Evolutionary conservation across 2,329 filamentous ascomycete species (phyloP).

Genomic region (Penicillium brevicompactum): DNA sequence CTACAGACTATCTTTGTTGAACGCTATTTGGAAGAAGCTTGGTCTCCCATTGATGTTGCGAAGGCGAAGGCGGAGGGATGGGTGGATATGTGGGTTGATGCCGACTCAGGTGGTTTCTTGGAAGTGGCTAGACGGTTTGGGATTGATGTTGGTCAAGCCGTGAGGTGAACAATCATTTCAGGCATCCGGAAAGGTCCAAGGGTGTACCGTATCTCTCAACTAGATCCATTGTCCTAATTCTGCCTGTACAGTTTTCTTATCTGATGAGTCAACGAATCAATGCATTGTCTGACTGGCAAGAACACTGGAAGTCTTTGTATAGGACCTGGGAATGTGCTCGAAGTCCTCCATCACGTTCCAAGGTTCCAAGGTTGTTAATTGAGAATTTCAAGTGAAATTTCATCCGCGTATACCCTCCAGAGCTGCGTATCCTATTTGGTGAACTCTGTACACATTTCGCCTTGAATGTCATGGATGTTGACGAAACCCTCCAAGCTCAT

Average conservation of each 20-base stretch:
- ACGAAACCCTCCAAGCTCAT: no score
- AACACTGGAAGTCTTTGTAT: no score
- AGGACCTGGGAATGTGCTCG: no score
- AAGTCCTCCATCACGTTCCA: no score
- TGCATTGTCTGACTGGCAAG: no score
- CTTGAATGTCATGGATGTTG: no score
- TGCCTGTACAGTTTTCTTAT: background rate
- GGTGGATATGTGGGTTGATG: constrained; percentile 66
- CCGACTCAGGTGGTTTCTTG: constrained; percentile 54
- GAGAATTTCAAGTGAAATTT: no score
- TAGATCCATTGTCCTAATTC: background rate
- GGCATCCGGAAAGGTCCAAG: background rate
- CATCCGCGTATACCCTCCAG: no score
- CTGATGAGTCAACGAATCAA: no score
- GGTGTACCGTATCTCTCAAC: background rate
- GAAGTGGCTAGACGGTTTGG: constrained; percentile 55
- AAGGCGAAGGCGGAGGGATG: constrained; percentile 58
- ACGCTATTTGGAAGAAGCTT: constrained; percentile 66
- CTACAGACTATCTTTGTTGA: constrained; percentile 75
- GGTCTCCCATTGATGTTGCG: constrained; percentile 53
- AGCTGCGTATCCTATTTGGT: no score
- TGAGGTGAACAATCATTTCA: background rate
- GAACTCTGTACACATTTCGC: no score
- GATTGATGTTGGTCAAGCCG: constrained; percentile 11
- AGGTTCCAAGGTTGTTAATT: no score